Evolutionary conservation across 2,329 filamentous ascomycete species (phyloP).

Genomic region (Fusarium sp.): DNA sequence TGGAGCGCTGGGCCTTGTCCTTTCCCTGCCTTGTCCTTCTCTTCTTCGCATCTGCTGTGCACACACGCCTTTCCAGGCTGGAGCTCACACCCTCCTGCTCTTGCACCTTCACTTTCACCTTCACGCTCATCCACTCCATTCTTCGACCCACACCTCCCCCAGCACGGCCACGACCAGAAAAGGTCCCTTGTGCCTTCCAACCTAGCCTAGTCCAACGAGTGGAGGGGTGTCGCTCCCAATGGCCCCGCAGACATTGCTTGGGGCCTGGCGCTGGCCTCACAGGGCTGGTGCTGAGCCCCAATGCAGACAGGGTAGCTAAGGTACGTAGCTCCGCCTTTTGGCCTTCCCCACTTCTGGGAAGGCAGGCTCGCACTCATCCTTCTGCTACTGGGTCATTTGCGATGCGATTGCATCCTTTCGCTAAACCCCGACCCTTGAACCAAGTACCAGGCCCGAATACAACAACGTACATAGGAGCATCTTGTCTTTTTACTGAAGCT

Average conservation of each 20-base stretch:
- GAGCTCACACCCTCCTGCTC: conserved; percentile 14
- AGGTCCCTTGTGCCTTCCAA: conserved; percentile 26
- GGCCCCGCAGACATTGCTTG: conserved; percentile 22
- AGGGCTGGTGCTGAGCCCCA: conserved; percentile 42
- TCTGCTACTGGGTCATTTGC: conserved; percentile 14
- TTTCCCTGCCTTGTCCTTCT: conserved; percentile 18
- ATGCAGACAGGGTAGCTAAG: conserved; percentile 14
- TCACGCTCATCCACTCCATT: not conserved
- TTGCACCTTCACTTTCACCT: not conserved
- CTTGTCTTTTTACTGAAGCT: not conserved
- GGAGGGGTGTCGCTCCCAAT: conserved; percentile 20
- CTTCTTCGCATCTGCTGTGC: conserved; percentile 15
- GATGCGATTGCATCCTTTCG: conserved; percentile 20
- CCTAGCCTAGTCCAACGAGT: not conserved
- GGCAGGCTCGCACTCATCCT: conserved; percentile 23
- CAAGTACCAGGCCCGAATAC: not conserved
- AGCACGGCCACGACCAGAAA: conserved; percentile 37
- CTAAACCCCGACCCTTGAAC: conserved; percentile 2
- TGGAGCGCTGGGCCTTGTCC: conserved; percentile 11
- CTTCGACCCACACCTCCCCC: conserved; percentile 14
- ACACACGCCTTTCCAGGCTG: conserved; percentile 23
- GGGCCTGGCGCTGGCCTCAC: conserved; percentile 40
- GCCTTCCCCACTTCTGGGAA: conserved; percentile 10
- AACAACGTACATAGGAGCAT: not conserved
- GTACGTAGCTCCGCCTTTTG: conserved; percentile 42